Percentiles rank a stretch among this genome's conserved stretches.
Evolutionary conservation across 495 filamentous ascomycete species (phyloP).

Genomic region (Diplogelasinospora grovesii): DNA sequence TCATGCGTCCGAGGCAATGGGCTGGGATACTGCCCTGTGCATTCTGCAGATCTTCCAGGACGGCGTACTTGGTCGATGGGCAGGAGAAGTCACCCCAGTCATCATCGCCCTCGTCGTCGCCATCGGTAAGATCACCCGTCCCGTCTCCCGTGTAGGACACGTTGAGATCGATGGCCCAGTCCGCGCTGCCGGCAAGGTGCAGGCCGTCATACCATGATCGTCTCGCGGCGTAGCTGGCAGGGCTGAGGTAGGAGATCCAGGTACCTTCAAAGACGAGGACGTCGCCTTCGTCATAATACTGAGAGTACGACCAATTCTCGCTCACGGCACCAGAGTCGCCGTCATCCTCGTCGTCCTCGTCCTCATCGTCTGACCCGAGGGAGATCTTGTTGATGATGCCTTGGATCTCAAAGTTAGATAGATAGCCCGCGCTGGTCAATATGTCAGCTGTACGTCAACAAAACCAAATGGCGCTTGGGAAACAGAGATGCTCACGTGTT

Average conservation of each 20-base stretch:
- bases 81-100: not conserved
- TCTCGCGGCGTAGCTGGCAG: not conserved
- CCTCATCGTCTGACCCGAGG: no score
- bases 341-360: no score
- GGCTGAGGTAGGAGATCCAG: slow-evolving; percentile 37
- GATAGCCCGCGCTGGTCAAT: no score
- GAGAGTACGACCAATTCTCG: no score
- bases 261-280: slow-evolving; percentile 34
- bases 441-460: no score
- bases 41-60: not conserved
- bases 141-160: not conserved
- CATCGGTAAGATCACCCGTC: no score
- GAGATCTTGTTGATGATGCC: slow-evolving; percentile 16
- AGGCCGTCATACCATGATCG: slow-evolving; percentile 13
- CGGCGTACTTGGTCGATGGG: not conserved
- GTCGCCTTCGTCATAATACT: slow-evolving; percentile 19
- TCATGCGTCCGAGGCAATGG: not conserved
- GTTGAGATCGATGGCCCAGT: slow-evolving; percentile 10
- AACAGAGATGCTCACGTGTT: slow-evolving; percentile 17
- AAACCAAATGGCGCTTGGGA: no score
- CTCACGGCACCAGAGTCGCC: no score
- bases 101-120: not conserved
- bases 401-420: slow-evolving; percentile 26
- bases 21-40: not conserved
- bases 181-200: slow-evolving; percentile 9